These are phyloP conservation scores for Leccinum longicurvipes DNA, from an alignment of 768 basidiomycete genomes.

Conservation along the genomic window DNA sequence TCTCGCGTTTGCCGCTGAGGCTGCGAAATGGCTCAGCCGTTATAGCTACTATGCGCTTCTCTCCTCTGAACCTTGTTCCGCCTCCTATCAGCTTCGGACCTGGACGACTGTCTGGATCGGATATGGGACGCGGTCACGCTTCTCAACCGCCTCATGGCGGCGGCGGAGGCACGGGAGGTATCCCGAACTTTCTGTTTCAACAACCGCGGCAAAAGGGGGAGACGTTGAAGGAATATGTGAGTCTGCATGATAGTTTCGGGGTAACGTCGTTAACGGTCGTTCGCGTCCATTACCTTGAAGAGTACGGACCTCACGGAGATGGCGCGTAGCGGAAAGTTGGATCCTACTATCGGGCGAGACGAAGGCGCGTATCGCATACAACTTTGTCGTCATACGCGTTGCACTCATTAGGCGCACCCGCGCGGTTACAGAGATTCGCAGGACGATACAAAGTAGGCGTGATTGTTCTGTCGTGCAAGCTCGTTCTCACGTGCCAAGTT, in stretches of 20 bases:
- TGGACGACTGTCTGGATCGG: not conserved
- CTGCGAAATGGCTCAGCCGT: conserved; percentile 18
- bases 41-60: conserved; percentile 1
- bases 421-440: conserved; percentile 63
- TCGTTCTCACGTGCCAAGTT: conserved; percentile 40
- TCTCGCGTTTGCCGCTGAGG: conserved; percentile 17
- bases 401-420: not conserved
- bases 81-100: not conserved
- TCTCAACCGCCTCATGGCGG: conserved; percentile 43
- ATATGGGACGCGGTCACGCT: conserved; percentile 39
- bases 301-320: conserved; percentile 82
- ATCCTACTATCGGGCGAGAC: conserved; percentile 87
- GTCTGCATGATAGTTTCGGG: conserved; percentile 25
- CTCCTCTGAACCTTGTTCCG: not conserved
- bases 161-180: conserved; percentile 34
- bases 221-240: conserved; percentile 75
- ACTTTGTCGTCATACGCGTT: not conserved
- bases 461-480: not conserved
- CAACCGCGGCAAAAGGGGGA: conserved; percentile 76
- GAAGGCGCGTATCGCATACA: conserved; percentile 47
- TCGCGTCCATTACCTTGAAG: conserved; percentile 33
- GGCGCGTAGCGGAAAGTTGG: conserved; percentile 80
- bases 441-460: conserved; percentile 83
- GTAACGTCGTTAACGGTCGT: not conserved
- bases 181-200: conserved; percentile 57